Percentiles rank a stretch among this genome's conserved stretches.
Evolutionary conservation across 352 stramenopile species (phyloP).

Genomic region (Globisporangium rhizosaccharum): DNA sequence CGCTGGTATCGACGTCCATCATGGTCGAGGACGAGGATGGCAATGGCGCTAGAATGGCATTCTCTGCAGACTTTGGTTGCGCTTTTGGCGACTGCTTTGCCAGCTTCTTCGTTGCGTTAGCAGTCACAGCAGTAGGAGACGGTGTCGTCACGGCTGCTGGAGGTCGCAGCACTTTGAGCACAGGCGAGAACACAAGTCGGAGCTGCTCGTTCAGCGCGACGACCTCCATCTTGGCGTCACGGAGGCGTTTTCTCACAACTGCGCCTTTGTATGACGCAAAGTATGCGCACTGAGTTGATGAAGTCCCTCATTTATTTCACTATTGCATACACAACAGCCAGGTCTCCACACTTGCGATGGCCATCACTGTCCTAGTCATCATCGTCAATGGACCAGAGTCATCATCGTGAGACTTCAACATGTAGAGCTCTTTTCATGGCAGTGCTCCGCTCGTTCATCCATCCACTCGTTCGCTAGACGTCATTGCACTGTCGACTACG

Average conservation of each 20-base stretch:
- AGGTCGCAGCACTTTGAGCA: constrained; percentile 43
- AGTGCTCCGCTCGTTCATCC: no score
- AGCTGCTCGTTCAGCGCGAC: constrained; percentile 65
- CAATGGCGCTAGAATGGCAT: background rate
- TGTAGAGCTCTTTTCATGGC: no score
- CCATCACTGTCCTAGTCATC: background rate
- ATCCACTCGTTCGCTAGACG: no score
- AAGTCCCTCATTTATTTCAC: background rate
- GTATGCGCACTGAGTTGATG: no score
- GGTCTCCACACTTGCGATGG: background rate
- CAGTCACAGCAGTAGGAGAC: background rate
- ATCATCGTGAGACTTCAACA: no score
- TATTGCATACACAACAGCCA: background rate
- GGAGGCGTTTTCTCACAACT: no score
- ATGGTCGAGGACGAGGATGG: background rate
- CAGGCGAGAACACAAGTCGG: constrained; percentile 46
- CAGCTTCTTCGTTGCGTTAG: no score
- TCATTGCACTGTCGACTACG: no score
- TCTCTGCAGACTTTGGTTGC: background rate
- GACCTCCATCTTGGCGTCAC: constrained; percentile 44
- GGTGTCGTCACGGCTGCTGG: constrained; percentile 7
- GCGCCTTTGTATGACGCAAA: no score
- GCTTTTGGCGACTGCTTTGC: no score
- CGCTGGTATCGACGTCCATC: background rate
- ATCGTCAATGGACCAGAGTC: no score